Evolutionary conservation across 1,284 basidiomycete species (phyloP), one percentile per base, ranked within the genome.

Genomic region (Chalciporus sp.): DNA sequence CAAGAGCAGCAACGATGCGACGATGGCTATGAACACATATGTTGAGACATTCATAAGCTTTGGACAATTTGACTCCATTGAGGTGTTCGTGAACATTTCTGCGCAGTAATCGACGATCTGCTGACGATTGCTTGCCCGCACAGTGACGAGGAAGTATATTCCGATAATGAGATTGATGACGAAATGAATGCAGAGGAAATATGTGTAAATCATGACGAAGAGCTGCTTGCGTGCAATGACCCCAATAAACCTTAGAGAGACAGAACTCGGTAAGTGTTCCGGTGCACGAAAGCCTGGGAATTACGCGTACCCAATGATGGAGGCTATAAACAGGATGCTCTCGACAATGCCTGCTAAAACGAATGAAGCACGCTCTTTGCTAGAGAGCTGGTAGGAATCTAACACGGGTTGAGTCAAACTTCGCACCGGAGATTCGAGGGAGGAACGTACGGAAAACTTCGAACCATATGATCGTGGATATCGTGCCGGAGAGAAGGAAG

Each of bases 161-260:
- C 80, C 81, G 49, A 81, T 75, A 20, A 67, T 75, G 61, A 86
- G 55, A 63, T 84, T 85, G 72, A 86, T 55, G 56, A 81, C 39
- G 61, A 85, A 78, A 70, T 86, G 83, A 55, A 76, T 58, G 69
- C 82, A 84, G 55, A 83, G 70, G 62, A 81, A 79, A 58, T 80
- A 81, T 4, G 80, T 73, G 60, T 85, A 86, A 27, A 76, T 73
- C 61, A 76, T 76, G 49, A 83, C 74, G 63, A 88, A 84, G 2
- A 72, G 61, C 65, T 84, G 82, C 61, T 86, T 85, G 60, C 80
- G 80, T 41, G 81, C 78, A 49, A 85, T 73, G 1, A 78, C 76
- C 23, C 86, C 85, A 40, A 83, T 73, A 53, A 86, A 79, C 26
- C 84, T 85, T n/a, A 63, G 8, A 39, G n/a, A 16, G 35, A 42